Base-by-base conservation (phyloP, 2,329 filamentous ascomycete species). In the Rutstroemia sp. region DNA sequence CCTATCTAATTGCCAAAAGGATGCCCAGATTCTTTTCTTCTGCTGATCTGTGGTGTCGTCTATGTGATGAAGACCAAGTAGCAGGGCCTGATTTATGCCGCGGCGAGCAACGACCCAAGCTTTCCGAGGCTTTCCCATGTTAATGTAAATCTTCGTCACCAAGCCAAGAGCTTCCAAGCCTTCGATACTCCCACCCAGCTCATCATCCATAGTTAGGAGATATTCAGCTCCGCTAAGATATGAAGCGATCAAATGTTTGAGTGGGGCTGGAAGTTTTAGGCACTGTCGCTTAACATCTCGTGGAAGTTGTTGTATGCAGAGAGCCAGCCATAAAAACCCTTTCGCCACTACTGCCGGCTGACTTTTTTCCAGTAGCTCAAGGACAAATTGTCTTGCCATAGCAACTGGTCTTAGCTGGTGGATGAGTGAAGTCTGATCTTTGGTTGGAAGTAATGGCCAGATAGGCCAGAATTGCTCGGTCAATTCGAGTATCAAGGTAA, bases 61-160 rank as follows among this genome's bases (percentile, higher is more conserved):
- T 34, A 68, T 67, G 9, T 71, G 64, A 58, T 78, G 73, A 34
- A 74, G 71, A 60, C 79, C 77, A 1, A 80, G 74, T 1, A 83
- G 68, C 58, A 82, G 73, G 6, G 75, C 74, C 57, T 77, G 75
- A 62, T 76, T 76, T 40, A 83, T 69, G 3, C 74, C 80, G 42
- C 75, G 73, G 12, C 80, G 74, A 42, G 73, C 72, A 8, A 73
- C 66, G 5, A 80, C 69, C 81, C 80, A 84, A 1, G 77, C 75
- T 59, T 76, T 73, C 38, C 78, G 75, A 10, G 81, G 79, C 44
- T 77, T 75, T 2, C 80, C 81, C 58, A 79, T 75, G 56, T 81
- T 78, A 51, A 79, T 69, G 59, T 79, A 77, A 59, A 78, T 74
- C 62, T 81, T 82, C 12, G 73, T 71, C 42, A 76, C 71, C 12